phyloP scores from a whole-genome alignment of 257 asterid species.

The Plantago major region DNA sequence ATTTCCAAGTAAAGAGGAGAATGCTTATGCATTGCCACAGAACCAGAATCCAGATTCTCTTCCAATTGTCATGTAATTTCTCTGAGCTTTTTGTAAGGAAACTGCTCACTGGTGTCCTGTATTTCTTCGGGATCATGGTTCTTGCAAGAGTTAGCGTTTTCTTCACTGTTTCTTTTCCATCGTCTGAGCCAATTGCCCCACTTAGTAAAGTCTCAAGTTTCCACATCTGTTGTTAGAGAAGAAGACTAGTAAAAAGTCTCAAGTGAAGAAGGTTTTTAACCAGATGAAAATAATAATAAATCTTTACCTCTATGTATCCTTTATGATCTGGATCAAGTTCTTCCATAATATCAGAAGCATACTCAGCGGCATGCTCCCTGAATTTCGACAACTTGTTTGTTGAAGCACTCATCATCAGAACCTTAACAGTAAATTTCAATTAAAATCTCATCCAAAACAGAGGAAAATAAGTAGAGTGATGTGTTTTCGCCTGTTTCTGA shows the following conservation, averaged over 20 bases:
- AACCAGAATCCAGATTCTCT: conserved; percentile 47
- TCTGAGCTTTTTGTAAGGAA: conserved; percentile 47
- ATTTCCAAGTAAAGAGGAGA: conserved; percentile 55
- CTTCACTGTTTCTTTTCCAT: conserved; percentile 18
- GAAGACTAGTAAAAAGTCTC: not conserved
- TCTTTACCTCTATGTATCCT: conserved; percentile 74
- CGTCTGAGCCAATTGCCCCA: conserved; percentile 58
- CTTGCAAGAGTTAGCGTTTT: conserved; percentile 56
- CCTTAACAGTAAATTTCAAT: conserved; percentile 41
- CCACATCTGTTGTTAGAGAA: conserved; percentile 55
- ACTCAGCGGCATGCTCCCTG: conserved; percentile 58
- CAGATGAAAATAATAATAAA: not conserved
- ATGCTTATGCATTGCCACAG: conserved; percentile 47
- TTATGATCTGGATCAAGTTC: conserved; percentile 86
- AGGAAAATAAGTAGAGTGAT: not conserved
- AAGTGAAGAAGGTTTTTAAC: no score
- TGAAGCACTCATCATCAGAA: conserved; percentile 88
- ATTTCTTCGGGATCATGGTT: conserved; percentile 80
- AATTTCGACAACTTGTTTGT: conserved; percentile 79
- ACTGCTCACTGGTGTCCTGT: conserved; percentile 62
- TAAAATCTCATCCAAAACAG: conserved; percentile 6
- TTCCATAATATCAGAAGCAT: conserved; percentile 90
- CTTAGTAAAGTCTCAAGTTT: conserved; percentile 75
- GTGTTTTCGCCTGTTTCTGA: conserved; percentile 21
- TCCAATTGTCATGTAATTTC: conserved; percentile 61